These are phyloP conservation scores for Decorospora gaudefroyi DNA, from an alignment of 2,329 filamentous ascomycete species.

Conservation along the genomic window DNA sequence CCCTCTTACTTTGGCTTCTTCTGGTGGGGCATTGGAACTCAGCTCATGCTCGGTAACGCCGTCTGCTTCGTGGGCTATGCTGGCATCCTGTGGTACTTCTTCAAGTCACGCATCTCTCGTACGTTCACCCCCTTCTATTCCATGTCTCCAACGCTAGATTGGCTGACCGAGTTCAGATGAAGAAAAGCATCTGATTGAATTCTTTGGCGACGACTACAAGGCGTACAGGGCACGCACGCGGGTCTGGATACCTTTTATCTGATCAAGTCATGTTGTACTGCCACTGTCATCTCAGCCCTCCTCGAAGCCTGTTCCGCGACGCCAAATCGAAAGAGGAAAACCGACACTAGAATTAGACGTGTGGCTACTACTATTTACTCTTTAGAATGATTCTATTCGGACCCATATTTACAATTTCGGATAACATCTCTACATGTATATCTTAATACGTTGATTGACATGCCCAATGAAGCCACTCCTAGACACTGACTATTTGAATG, in stretches of 20 bases:
- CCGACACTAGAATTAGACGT: too few relatives aligned
- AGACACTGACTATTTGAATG: too few relatives aligned
- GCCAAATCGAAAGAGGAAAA: too few relatives aligned
- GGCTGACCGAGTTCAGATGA: constrained; percentile 60
- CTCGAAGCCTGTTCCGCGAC: too few relatives aligned
- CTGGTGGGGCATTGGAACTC: constrained; percentile 96
- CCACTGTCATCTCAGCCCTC: too few relatives aligned
- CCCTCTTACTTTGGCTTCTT: constrained; percentile 98
- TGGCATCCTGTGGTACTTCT: constrained; percentile 83
- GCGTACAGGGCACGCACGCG: constrained; percentile 71
- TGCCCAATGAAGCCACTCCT: too few relatives aligned
- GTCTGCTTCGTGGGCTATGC: constrained; percentile 76
- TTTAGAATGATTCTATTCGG: too few relatives aligned
- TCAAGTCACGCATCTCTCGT: constrained; percentile 70
- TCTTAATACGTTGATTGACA: too few relatives aligned
- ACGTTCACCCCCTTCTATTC: constrained; percentile 40
- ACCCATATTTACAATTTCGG: too few relatives aligned
- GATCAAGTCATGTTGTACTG: too few relatives aligned
- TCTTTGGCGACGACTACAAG: constrained; percentile 84
- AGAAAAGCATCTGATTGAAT: constrained; percentile 74
- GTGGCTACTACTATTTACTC: too few relatives aligned
- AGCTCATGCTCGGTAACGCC: constrained; percentile 83
- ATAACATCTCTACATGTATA: too few relatives aligned
- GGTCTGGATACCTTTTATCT: constrained; percentile 80
- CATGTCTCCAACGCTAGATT: neutral